Evolutionary conservation across 306 rosid genomes (phyloP), one percentile per base, ranked within the genome.

Genomic region (Hippophae gyantsensis): DNA sequence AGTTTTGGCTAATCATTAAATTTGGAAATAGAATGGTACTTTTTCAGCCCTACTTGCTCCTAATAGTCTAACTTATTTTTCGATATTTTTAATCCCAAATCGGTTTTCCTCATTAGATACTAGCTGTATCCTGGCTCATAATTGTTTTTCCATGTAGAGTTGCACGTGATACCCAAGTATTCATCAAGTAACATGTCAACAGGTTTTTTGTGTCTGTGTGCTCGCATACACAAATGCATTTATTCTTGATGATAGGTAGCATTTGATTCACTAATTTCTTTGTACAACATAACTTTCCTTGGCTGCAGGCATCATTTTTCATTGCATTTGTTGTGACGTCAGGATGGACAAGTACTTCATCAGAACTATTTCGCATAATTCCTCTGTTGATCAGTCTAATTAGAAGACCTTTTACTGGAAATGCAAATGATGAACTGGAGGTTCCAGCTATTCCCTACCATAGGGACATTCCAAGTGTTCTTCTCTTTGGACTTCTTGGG

Each of bases 401-500:
- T 27, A 80, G 65, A 58, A 82, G 77, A 82, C 83, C 87, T 18
- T 92, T 70, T 78, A 58, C 63, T 4, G 58, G 56, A 23, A 56
- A 52, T 64, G 41, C 62, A 10, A 79, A 63, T 10, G 80, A 84
- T 8, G 90, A 87, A 48, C 52, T 73, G 53, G 90, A 83, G 65
- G 88, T 78, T 78, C 97, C 99, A 55, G 64, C 79, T 42, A 65
- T 81, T 52, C 74, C 80, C 59, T 92, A 65, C 72, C 84, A 85
- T 76, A 77, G 55, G 63, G 86, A 92, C 63, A 66, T 86, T 63
- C 96, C 99, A 42, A 84, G 90, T 65, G 65, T 88, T 77, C 86
- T 84, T 63, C 82, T 88, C 71, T 88, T 88, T 75, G 95, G 82
- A 70, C 99, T 92, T 82, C 99, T 88, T 67, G 99, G 99, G 44